These are phyloP conservation scores for Eimeria mitis DNA, from an alignment of 169 alveolate species.

Conservation along the genomic window DNA sequence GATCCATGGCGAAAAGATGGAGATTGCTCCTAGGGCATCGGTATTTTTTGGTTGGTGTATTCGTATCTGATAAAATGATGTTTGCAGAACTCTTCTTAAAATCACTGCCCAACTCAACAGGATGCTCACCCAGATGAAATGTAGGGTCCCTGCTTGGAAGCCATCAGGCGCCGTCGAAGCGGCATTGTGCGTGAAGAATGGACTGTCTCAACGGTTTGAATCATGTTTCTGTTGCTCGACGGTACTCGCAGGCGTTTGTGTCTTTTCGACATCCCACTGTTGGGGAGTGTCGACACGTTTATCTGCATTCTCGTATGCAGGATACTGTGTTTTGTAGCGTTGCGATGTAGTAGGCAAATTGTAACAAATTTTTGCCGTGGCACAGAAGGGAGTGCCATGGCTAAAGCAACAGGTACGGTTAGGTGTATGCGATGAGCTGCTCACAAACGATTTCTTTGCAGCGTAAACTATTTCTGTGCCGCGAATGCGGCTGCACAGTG, in stretches of 20 bases:
- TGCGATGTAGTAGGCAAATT: too few species aligned
- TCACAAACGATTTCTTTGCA: too few species aligned
- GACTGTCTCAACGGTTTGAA: not conserved
- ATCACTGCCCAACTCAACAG: not conserved
- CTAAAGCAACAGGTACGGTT: too few species aligned
- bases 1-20: not conserved
- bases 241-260: not conserved
- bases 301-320: not conserved
- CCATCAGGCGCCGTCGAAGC: not conserved
- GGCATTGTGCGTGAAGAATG: not conserved
- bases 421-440: too few species aligned
- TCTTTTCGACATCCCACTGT: not conserved
- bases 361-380: too few species aligned
- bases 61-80: too few species aligned
- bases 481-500: too few species aligned
- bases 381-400: too few species aligned
- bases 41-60: too few species aligned
- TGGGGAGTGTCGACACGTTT: not conserved
- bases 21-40: not conserved
- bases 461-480: too few species aligned
- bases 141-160: not conserved
- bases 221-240: not conserved
- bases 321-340: not conserved
- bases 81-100: not conserved
- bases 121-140: not conserved